Evolutionary conservation across 495 filamentous ascomycete genomes (phyloP).

Genomic region (Cudoniella acicularis): DNA sequence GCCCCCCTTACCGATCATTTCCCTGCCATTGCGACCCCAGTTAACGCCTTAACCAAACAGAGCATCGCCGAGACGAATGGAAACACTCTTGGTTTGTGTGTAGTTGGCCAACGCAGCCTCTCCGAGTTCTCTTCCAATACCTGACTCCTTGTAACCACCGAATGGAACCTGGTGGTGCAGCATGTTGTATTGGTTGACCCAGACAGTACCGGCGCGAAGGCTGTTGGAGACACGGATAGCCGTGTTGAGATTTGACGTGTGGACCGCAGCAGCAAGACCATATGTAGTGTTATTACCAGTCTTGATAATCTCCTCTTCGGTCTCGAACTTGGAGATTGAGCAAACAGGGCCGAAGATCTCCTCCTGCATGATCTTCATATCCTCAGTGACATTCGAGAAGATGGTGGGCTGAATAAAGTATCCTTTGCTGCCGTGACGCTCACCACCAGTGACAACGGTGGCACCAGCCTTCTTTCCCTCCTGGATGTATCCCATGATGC

Average conservation of each 20-base stretch:
- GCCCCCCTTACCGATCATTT: background rate
- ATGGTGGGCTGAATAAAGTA: constrained; percentile 99
- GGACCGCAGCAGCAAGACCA: constrained; percentile 86
- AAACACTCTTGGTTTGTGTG: constrained; percentile 67
- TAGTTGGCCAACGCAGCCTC: constrained; percentile 93
- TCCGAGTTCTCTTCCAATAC: constrained; percentile 91
- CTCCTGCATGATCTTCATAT: constrained; percentile 99
- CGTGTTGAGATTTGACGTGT: constrained; percentile 91
- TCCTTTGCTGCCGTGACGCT: constrained; percentile 82
- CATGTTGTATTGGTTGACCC: constrained; percentile 92
- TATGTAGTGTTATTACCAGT: constrained; percentile 81
- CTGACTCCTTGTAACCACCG: constrained; percentile 90
- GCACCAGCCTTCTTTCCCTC: constrained; percentile 84
- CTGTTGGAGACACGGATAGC: constrained; percentile 83
- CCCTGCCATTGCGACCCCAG: background rate
- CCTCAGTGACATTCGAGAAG: constrained; percentile 79
- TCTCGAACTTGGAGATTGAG: constrained; percentile 90
- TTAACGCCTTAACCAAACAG: constrained; percentile 28
- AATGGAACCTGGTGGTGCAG: constrained; percentile 80
- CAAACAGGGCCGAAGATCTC: constrained; percentile 98
- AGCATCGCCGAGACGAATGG: constrained; percentile 45
- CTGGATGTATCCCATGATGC: constrained; percentile 97
- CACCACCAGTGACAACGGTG: constrained; percentile 79
- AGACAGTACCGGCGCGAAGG: constrained; percentile 86
- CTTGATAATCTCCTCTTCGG: constrained; percentile 77